Percentiles rank a stretch among this genome's conserved stretches.
Evolutionary conservation across 2,329 filamentous ascomycete species (phyloP).

Genomic region (Dactylellina parvicollis): DNA sequence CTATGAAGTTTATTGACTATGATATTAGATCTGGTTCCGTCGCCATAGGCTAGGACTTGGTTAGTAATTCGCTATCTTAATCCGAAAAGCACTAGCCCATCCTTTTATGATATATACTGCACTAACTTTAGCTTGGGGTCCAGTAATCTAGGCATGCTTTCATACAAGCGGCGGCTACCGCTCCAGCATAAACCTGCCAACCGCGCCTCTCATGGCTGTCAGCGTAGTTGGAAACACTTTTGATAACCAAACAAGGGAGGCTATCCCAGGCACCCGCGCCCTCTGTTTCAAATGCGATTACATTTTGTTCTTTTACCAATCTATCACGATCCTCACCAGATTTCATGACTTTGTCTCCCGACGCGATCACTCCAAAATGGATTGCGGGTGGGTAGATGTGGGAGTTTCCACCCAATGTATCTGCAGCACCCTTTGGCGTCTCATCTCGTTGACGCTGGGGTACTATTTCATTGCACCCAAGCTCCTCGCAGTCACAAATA

Average conservation of each 20-base stretch:
- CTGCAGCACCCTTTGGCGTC: background rate
- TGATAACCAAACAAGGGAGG: slow-evolving; percentile 59
- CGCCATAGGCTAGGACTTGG: too few species aligned
- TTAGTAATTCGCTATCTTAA: too few species aligned
- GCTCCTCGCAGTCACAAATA: slow-evolving; percentile 54
- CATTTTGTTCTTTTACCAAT: slow-evolving; percentile 8
- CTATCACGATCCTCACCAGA: slow-evolving; percentile 52
- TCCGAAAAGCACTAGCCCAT: too few species aligned
- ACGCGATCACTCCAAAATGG: slow-evolving; percentile 60
- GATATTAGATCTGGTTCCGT: too few species aligned
- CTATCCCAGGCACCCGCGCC: slow-evolving; percentile 58
- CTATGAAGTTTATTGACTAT: too few species aligned
- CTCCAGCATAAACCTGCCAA: slow-evolving; percentile 62
- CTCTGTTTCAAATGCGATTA: slow-evolving; percentile 60
- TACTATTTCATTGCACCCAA: slow-evolving; percentile 57
- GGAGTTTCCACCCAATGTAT: background rate
- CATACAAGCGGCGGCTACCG: slow-evolving; percentile 60
- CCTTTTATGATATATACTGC: too few species aligned
- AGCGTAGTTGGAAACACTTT: slow-evolving; percentile 62
- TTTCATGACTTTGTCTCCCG: slow-evolving; percentile 61
- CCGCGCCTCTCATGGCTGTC: slow-evolving; percentile 62
- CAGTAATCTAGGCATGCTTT: slow-evolving; percentile 57
- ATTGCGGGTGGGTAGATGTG: slow-evolving; percentile 31
- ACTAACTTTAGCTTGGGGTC: background rate
- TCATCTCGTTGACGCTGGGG: slow-evolving; percentile 39